Percentiles rank a stretch among this genome's conserved stretches.
Evolutionary conservation across 2,329 filamentous ascomycete species (phyloP).

Genomic region (Aureobasidium sp.): DNA sequence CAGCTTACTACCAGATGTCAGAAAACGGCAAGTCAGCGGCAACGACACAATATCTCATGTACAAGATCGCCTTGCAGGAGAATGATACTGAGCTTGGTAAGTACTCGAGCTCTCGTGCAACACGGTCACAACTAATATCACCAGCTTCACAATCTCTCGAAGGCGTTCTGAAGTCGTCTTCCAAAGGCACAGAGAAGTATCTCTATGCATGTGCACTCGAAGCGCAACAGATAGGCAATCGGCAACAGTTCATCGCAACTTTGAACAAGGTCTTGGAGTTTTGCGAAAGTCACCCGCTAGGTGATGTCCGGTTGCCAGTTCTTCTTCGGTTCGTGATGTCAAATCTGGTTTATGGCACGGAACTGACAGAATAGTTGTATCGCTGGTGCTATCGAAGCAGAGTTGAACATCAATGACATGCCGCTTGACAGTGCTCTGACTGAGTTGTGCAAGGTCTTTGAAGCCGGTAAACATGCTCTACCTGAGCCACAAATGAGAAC

Average conservation of each 20-base stretch:
- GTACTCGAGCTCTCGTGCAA: not conserved
- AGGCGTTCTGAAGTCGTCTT: slow-evolving; percentile 44
- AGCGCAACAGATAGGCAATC: slow-evolving; percentile 58
- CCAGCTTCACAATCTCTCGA: slow-evolving; percentile 54
- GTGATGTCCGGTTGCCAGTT: slow-evolving; percentile 50
- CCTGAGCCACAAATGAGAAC: not conserved
- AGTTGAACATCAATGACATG: slow-evolving; percentile 29
- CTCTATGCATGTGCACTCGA: slow-evolving; percentile 76
- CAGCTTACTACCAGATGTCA: slow-evolving; percentile 52
- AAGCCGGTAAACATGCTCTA: slow-evolving; percentile 31
- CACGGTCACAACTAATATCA: not conserved
- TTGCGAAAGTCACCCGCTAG: slow-evolving; percentile 39
- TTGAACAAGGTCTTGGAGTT: slow-evolving; percentile 53
- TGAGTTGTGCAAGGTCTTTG: slow-evolving; percentile 49
- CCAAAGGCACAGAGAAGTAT: slow-evolving; percentile 48
- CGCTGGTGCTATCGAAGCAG: slow-evolving; percentile 31
- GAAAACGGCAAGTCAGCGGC: slow-evolving; percentile 49
- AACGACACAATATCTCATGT: slow-evolving; percentile 64
- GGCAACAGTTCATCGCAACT: slow-evolving; percentile 48
- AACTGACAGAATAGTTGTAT: slow-evolving; percentile 23
- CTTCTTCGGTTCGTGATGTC: slow-evolving; percentile 45
- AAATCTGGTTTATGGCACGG: not conserved
- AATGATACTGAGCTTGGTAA: slow-evolving; percentile 42
- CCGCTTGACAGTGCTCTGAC: slow-evolving; percentile 23
- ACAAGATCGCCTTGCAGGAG: slow-evolving; percentile 57